Base-by-base conservation (phyloP, 768 basidiomycete genomes). In the Russula lepida region DNA sequence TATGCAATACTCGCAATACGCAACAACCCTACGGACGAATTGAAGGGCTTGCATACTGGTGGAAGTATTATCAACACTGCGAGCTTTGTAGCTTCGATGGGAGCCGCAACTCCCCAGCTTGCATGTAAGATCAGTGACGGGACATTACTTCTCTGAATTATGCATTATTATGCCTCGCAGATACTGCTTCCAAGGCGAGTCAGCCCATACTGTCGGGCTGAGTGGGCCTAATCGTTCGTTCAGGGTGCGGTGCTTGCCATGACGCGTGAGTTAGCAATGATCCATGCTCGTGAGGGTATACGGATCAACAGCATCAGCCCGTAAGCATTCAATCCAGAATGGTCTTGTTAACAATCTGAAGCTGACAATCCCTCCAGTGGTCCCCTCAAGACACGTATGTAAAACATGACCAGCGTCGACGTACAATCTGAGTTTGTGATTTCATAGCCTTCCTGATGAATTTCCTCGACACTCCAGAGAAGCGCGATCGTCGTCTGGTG, bases 11-110 rank as follows among this genome's bases (percentile, higher is more conserved):
- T 87, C 54, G 97, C 97, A 39, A 99, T 99, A 95, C 86, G 92
- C 62, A 74, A 91, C 64, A 99, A 99, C 74, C 83, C 91, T 12
- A 83, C 83, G 49, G 94, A 98, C 60, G 80, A 81, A 62, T 75
- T 81, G 63, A 92, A 87, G 73, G 89, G 90, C 4, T 81, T 98
- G 13, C 86, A 81, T 68, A 75, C 78, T 12, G 91, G 91, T 48
- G 91, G 91, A 60, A 92, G 90, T 68, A 95, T 99, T 76, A 98
- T 98, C 76, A 98, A 98, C 75, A 95, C 92, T 11, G 95, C 97
- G 3, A 95, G 92, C 69, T 99, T 99, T 71, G 97, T 99, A 21
- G 95, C 95, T 15, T 74, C 93, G 62, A 76, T 95, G 79, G 97
- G 97, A 39, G 97, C 97, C 56, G 97, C 97, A 11, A 98, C 97